Evolutionary conservation across 2,329 filamentous ascomycete genomes (phyloP), one percentile per base, ranked within the genome.

Genomic region (Lasiodiplodia sp.): DNA sequence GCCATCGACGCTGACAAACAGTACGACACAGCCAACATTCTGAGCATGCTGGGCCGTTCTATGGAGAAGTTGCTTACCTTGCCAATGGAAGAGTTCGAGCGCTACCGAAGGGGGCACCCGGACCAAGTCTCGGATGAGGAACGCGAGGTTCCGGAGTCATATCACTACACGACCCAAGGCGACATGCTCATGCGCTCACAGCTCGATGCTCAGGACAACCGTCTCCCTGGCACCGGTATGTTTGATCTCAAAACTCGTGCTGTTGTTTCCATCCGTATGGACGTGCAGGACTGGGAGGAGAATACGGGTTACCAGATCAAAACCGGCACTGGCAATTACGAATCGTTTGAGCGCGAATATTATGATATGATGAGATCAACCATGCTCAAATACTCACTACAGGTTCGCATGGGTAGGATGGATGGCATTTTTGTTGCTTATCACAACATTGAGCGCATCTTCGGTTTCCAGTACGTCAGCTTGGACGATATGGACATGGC

Each of bases 401-500:
- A 99, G 80, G 96, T 95, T 34, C 92, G 96, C 55, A 96, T 99
- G 88, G 96, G 96, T 21, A 90, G 94, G 62, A 99, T 99, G 96
- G 95, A 99, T 77, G 96, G 96, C 66, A 97, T 98, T 62, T 99
- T 98, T 76, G 92, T 98, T 25, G 96, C 96, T 2, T 99, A 90
- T 78, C 96, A 99, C 83, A 99, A 99, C 78, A 92, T 94, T 2
- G 87, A 94, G 79, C 91, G 94, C 67, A 97, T 99, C 62, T 99
- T 99, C 77, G 96, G 96, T 6, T 99, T 99, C 79, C 96, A 99
- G 79, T 99, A 99, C 77, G 87, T 99, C 70, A 90, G 89, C 69
- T 81, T 98, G 16, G 78, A 87, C 4, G 96, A 99, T 76, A 94
- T 99, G 91, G 96, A 99, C 77, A 77, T 85, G n/a, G 87, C 93